Evolutionary conservation across 306 rosid genomes (phyloP), one percentile per base, ranked within the genome.

Genomic region (Oxytropis ochrocephala): DNA sequence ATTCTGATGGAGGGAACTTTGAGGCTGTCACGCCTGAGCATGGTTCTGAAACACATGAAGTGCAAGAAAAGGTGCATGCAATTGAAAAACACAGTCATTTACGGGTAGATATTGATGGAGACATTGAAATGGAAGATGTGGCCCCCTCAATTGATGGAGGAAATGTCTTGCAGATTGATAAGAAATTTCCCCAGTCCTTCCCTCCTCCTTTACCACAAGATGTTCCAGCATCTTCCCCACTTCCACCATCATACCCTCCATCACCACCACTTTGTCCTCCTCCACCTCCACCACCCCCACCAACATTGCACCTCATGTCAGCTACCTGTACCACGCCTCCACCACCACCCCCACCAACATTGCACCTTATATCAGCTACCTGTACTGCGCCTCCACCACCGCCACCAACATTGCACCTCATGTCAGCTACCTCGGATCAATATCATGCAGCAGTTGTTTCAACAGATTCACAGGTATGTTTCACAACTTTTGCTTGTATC

Each of bases 101-200:
- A 55, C 77, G 91, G 84, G 97, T 91, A 85, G 99, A 91, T 63
- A 96, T 95, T 63, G 99, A 91, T 60, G 99, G 97, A 5, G 99
- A 95, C 77, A 96, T 95, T 72, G 99, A 95, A 82, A 95, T 95
- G 99, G 99, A 95, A 85, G 99, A 95, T 48, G 96, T 87, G 53
- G 93, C 99, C 41, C 99, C 99, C 24, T 79, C 90, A 69, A 82
- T 88, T 75, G 95, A 48, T 14, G 80, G 71, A 71, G 86, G 63
- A 64, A 59, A 59, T 73, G 79, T 63, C 6, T 9, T 57, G 4
- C 75, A 80, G 69, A 66, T 81, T 51, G 95, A 83, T 79, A 85
- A 67, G 47, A 75, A 73, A 57, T 72, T 72, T 77, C 80, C 80
- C 42, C 33, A 59, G 50, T 79, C 88, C 41, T 75, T 72, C 79